Conservation (phyloP, 2,329 filamentous ascomycete species). For the Arthrobotrys conoides region DNA sequence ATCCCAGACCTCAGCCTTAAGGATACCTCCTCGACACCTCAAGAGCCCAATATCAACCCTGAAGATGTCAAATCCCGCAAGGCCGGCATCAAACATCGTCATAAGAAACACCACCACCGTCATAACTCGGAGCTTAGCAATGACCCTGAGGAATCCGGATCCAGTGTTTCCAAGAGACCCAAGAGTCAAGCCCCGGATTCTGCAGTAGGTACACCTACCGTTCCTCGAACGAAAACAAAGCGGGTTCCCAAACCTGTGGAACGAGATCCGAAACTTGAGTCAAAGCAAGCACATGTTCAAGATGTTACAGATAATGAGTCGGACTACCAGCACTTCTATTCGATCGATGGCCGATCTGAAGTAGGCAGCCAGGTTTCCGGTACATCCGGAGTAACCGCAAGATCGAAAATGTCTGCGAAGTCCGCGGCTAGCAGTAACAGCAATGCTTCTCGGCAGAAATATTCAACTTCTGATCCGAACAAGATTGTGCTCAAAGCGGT, state of each 20-base stretch:
- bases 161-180: slow-evolving; percentile 45
- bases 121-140: slow-evolving; percentile 59
- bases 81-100: slow-evolving; percentile 65
- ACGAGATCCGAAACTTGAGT: slow-evolving; percentile 39
- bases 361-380: slow-evolving; percentile 51
- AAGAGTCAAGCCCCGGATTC: slow-evolving; percentile 51
- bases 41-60: slow-evolving; percentile 62
- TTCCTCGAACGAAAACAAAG: slow-evolving; percentile 48
- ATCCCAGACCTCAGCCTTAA: slow-evolving; percentile 67
- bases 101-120: slow-evolving; percentile 61
- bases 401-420: slow-evolving; percentile 71
- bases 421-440: slow-evolving; percentile 80
- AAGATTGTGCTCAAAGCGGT: slow-evolving; percentile 97
- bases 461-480: slow-evolving; percentile 89
- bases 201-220: slow-evolving; percentile 25
- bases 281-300: slow-evolving; percentile 14
- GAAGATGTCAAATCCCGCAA: slow-evolving; percentile 60
- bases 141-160: slow-evolving; percentile 46
- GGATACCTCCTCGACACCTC: slow-evolving; percentile 60
- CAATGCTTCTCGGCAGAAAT: slow-evolving; percentile 85
- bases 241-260: slow-evolving; percentile 33
- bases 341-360: slow-evolving; percentile 40
- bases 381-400: slow-evolving; percentile 42
- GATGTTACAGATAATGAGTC: slow-evolving; percentile 46
- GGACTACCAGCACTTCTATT: slow-evolving; percentile 40